Evolutionary conservation across 225 moss, liverwort and hornwort genomes (phyloP).

Genomic region (Straminergon stramineum): DNA sequence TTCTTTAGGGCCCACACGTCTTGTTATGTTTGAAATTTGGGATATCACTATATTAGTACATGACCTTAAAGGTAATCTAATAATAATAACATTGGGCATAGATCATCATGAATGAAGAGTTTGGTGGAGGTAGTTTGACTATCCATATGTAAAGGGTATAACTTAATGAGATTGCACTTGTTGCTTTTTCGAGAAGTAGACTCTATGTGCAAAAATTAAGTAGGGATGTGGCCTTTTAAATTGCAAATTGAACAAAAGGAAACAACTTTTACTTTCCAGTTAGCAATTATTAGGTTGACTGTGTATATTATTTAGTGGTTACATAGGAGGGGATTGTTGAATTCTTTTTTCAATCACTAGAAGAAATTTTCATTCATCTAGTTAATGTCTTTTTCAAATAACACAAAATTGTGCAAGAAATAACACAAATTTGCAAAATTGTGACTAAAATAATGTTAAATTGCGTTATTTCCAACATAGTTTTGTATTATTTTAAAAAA

Average conservation of each 20-base stretch:
- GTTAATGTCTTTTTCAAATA: no score
- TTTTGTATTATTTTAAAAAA: no score
- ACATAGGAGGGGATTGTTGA: fast-evolving
- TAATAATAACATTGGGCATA: neutral
- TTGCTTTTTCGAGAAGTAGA: neutral
- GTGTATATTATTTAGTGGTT: neutral
- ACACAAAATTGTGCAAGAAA: no score
- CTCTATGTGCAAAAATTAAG: neutral
- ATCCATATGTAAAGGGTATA: neutral
- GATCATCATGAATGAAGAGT: neutral
- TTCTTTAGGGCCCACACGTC: no score
- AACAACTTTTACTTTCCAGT: neutral
- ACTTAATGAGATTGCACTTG: fast-evolving
- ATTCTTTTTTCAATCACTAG: neutral
- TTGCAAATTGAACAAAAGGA: neutral
- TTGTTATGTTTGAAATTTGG: neutral
- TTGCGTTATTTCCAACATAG: no score
- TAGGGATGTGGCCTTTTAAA: neutral
- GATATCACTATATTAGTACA: neutral
- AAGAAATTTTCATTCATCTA: no score
- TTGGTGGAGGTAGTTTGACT: neutral
- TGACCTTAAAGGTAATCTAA: neutral
- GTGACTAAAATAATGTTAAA: no score
- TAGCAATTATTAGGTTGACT: neutral
- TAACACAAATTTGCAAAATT: no score